These are phyloP conservation scores for Quillaja saponaria DNA, from an alignment of 306 rosid species.

Conservation along the genomic window DNA sequence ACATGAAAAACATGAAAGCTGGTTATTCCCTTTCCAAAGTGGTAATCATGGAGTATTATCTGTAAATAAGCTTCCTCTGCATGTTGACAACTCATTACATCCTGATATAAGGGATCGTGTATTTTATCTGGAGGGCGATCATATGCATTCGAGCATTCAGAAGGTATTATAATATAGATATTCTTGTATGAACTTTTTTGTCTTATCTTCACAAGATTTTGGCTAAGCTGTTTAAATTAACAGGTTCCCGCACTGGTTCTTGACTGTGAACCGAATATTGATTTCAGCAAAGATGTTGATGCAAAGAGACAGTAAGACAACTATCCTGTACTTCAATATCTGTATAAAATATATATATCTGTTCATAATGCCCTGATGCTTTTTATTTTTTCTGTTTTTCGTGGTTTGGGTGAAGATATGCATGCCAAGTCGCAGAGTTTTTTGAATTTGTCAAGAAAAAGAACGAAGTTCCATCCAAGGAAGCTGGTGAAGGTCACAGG, in stretches of 20 bases:
- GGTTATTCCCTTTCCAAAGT: conserved; percentile 83
- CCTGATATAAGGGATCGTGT: conserved; percentile 90
- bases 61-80: conserved; percentile 64
- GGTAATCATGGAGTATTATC: conserved; percentile 80
- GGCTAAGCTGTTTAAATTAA: conserved; percentile 25
- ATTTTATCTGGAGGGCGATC: conserved; percentile 88
- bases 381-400: conserved; percentile 2
- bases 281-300: conserved; percentile 88
- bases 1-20: conserved; percentile 97
- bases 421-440: conserved; percentile 90
- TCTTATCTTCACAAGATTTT: background rate
- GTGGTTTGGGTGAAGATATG: conserved; percentile 65
- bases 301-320: conserved; percentile 88
- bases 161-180: conserved; percentile 53
- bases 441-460: conserved; percentile 89
- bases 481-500: conserved; percentile 44
- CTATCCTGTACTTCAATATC: conserved; percentile 25
- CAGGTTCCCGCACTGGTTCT: conserved; percentile 99
- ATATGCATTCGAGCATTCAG: conserved; percentile 97
- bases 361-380: conserved; percentile 6
- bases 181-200: conserved; percentile 16
- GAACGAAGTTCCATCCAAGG: conserved; percentile 49
- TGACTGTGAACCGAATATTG: conserved; percentile 98
- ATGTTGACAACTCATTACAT: conserved; percentile 72
- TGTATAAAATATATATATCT: background rate